Evolutionary conservation across 495 filamentous ascomycete genomes (phyloP).

Genomic region (Friedmanniomyces simplex): DNA sequence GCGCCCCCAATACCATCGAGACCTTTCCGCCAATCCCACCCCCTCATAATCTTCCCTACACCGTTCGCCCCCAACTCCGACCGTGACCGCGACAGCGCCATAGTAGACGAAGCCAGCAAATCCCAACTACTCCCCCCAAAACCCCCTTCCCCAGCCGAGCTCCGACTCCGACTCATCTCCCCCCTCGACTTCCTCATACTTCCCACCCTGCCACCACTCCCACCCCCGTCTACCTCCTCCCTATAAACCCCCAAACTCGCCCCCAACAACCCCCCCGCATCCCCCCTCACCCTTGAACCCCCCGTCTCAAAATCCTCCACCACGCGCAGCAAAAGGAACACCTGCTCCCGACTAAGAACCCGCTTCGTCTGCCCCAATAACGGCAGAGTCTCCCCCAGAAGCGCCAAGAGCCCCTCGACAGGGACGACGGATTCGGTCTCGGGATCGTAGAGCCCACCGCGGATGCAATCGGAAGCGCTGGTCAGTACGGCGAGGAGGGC

Average conservation of each 20-base stretch:
- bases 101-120: slow-evolving; percentile 5
- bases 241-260: slow-evolving; percentile 45
- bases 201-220: neutral
- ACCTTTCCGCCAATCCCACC: slow-evolving; percentile 78
- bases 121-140: slow-evolving; percentile 8
- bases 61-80: slow-evolving; percentile 26
- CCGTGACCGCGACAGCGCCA: slow-evolving; percentile 34
- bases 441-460: slow-evolving; percentile 75
- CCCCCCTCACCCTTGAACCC: slow-evolving; percentile 53
- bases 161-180: neutral
- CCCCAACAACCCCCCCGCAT: slow-evolving; percentile 61
- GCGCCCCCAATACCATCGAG: slow-evolving; percentile 44
- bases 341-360: slow-evolving; percentile 50
- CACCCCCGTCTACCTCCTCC: slow-evolving; percentile 26
- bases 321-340: slow-evolving; percentile 65
- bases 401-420: slow-evolving; percentile 71
- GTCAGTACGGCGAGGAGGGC: slow-evolving; percentile 64
- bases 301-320: slow-evolving; percentile 76
- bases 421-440: slow-evolving; percentile 66
- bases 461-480: slow-evolving; percentile 78
- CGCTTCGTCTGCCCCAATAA: slow-evolving; percentile 52
- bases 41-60: slow-evolving; percentile 39
- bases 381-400: slow-evolving; percentile 71
- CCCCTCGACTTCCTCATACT: slow-evolving; percentile 36
- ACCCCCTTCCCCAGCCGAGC: neutral